These are phyloP conservation scores for Magnolia kwangsiensis DNA, from an alignment of 164 flowering plant species.

Conservation along the genomic window DNA sequence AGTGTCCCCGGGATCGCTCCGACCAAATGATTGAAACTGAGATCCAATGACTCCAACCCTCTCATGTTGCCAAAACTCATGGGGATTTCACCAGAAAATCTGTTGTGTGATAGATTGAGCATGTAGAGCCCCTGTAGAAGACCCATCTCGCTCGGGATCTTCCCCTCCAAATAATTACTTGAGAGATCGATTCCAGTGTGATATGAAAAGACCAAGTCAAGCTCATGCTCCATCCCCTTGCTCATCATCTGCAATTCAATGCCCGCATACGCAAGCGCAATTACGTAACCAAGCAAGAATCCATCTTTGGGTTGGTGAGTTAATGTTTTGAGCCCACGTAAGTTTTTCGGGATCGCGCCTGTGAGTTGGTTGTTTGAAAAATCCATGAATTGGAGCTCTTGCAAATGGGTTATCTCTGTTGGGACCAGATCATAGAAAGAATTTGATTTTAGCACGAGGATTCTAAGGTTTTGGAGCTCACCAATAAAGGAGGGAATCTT, in stretches of 20 bases:
- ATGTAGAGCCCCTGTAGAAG: slow-evolving; percentile 11
- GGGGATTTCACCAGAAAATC: slow-evolving; percentile 18
- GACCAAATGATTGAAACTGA: slow-evolving; percentile 13
- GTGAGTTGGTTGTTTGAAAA: slow-evolving; percentile 8
- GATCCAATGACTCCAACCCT: slow-evolving; percentile 18
- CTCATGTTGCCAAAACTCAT: slow-evolving; percentile 14
- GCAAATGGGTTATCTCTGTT: slow-evolving; percentile 6
- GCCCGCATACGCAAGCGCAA: slow-evolving; percentile 5
- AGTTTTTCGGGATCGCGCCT: not conserved
- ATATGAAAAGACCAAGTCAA: not conserved
- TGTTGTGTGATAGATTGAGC: slow-evolving; percentile 23
- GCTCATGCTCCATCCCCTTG: slow-evolving; percentile 6
- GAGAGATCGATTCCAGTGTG: slow-evolving; percentile 21
- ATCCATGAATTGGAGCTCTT: slow-evolving; percentile 5
- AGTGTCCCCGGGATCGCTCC: slow-evolving; percentile 16
- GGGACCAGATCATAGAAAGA: slow-evolving; percentile 13
- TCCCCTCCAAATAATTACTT: slow-evolving; percentile 1
- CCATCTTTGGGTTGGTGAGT: not conserved
- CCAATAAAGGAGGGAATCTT: slow-evolving; percentile 11
- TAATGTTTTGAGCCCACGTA: slow-evolving; percentile 10
- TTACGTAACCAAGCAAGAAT: slow-evolving; percentile 10
- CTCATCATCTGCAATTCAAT: slow-evolving; percentile 11
- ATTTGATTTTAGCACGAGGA: slow-evolving; percentile 21
- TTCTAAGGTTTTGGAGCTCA: slow-evolving; percentile 12
- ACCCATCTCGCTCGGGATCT: slow-evolving; percentile 9